phyloP scores from a whole-genome alignment of 352 stramenopile species.

The Globisporangium camurandrum region DNA sequence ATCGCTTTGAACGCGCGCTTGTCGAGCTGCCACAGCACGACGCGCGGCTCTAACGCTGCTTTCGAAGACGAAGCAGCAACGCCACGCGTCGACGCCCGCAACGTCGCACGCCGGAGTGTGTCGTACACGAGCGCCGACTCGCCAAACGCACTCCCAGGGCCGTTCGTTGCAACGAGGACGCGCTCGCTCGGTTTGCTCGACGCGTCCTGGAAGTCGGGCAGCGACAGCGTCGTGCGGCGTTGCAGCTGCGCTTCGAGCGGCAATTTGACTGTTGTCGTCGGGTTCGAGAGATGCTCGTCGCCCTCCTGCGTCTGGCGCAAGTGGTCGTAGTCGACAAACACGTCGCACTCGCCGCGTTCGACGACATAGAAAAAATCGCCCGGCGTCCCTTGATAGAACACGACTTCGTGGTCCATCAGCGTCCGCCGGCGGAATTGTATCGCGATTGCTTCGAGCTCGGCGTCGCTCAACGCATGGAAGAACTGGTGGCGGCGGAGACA shows the following conservation, averaged over 20 bases:
- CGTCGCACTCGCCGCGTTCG: conserved; percentile 67
- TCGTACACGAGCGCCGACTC: conserved; percentile 83
- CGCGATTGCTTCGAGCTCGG: conserved; percentile 47
- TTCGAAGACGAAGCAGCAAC: not conserved
- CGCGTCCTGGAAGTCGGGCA: conserved; percentile 63
- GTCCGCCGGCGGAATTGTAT: conserved; percentile 50
- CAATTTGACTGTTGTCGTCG: no score
- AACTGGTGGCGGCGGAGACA: conserved; percentile 71
- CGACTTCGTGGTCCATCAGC: conserved; percentile 52
- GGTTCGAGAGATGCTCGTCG: no score
- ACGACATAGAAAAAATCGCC: conserved; percentile 83
- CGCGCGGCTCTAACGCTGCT: conserved; percentile 4
- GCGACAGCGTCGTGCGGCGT: conserved; percentile 59
- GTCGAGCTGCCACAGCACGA: conserved; percentile 76
- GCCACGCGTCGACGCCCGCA: conserved; percentile 20
- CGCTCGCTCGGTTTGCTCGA: conserved; percentile 52
- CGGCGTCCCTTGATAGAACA: conserved; percentile 76
- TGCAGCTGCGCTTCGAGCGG: conserved; percentile 25
- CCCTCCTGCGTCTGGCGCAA: conserved; percentile 31
- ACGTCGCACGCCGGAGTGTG: conserved; percentile 68
- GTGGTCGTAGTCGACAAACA: conserved; percentile 80
- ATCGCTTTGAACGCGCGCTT: conserved; percentile 54
- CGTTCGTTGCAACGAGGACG: conserved; percentile 75
- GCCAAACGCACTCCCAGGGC: conserved; percentile 67
- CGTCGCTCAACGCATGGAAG: conserved; percentile 72